phyloP scores from a whole-genome alignment of 371 early-diverging fungal species.

The Apophysomyces trapeziformis region DNA sequence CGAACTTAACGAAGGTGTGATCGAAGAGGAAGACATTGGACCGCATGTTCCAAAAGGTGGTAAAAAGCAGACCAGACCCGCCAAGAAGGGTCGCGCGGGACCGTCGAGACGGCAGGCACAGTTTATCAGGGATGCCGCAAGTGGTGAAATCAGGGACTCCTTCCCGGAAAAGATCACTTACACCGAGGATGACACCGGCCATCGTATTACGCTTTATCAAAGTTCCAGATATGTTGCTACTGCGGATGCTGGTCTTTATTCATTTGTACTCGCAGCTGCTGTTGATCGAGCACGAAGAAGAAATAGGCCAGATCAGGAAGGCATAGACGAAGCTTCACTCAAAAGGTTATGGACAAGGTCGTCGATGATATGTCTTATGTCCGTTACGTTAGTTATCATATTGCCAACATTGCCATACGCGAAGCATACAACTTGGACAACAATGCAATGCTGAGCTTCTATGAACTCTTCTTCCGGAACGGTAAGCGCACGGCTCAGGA shows the following conservation, averaged over 20 bases:
- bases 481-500: slow-evolving; percentile 1
- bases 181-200: background rate
- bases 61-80: background rate
- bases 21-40: background rate
- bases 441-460: background rate
- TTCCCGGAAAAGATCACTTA: background rate
- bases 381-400: background rate
- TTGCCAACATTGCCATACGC: slow-evolving; percentile 6
- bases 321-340: no score
- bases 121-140: background rate
- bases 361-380: no score
- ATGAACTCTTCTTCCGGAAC: background rate
- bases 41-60: background rate
- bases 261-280: slow-evolving; percentile 10
- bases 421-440: slow-evolving; percentile 3
- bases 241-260: slow-evolving; percentile 12
- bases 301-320: background rate
- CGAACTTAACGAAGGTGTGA: background rate
- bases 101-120: background rate
- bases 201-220: background rate
- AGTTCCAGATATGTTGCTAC: slow-evolving; percentile 9
- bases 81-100: background rate
- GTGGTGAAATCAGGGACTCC: background rate
- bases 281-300: background rate
- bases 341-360: no score